Percentiles rank a stretch among this genome's conserved stretches.
phyloP scores from a whole-genome alignment of 2,329 filamentous ascomycete genomes.

The Colletotrichum sp. region DNA sequence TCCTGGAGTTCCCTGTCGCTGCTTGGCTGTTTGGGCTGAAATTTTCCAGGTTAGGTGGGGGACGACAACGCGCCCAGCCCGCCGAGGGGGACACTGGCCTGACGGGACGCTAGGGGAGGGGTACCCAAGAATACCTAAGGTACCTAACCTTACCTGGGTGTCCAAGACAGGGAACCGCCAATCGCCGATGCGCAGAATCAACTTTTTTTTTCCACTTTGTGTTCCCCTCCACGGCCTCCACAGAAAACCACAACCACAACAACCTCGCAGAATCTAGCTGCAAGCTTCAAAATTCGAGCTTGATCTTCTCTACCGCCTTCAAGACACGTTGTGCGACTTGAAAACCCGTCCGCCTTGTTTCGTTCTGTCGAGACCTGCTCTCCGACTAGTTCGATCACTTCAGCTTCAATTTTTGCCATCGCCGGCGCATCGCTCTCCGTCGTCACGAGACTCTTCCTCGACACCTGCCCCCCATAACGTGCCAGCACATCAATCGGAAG shows the following conservation, averaged over 20 bases:
- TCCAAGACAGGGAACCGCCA: not conserved
- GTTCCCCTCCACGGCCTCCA: not conserved
- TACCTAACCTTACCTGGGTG: not conserved
- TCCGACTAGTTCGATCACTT: not conserved
- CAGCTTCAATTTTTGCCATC: not conserved
- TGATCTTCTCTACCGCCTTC: not conserved
- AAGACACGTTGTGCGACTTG: not conserved
- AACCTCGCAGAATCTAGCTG: conserved; percentile 8
- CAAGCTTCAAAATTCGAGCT: conserved; percentile 14
- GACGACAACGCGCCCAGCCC: not conserved
- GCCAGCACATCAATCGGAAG: not conserved
- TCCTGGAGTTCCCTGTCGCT: not conserved
- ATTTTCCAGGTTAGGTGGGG: not conserved
- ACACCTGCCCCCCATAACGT: not conserved
- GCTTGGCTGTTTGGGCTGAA: conserved; percentile 16
- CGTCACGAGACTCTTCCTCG: not conserved
- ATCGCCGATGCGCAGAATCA: conserved; percentile 9
- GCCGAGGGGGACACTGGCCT: not conserved
- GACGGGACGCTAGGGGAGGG: not conserved
- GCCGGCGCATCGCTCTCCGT: not conserved
- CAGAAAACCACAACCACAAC: not conserved
- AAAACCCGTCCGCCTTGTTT: not conserved
- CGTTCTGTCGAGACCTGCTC: not conserved
- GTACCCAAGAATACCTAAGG: not conserved
- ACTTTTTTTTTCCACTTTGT: conserved; percentile 10